Percentiles rank a stretch among this genome's conserved stretches.
These are phyloP conservation scores for Prunella vulgaris DNA, from an alignment of 257 asterid species.

Conservation along the genomic window DNA sequence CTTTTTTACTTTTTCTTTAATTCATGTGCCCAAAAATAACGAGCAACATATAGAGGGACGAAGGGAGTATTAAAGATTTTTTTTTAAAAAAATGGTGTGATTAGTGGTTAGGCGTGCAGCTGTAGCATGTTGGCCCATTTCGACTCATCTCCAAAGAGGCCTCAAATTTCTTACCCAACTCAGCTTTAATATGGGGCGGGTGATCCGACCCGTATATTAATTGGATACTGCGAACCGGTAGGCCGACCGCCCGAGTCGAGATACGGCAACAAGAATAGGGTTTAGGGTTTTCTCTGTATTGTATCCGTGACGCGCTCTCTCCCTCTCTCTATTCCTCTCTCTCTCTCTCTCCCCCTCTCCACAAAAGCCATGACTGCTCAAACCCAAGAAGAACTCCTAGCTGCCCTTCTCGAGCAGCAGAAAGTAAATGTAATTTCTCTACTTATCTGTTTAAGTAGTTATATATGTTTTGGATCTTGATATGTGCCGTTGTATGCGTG, in stretches of 20 bases:
- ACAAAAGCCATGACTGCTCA: slow-evolving; percentile 31
- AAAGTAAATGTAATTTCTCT: slow-evolving; percentile 19
- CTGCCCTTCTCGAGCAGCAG: slow-evolving; percentile 34
- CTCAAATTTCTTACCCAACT: neutral
- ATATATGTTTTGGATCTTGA: slow-evolving; percentile 2
- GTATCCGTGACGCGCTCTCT: neutral
- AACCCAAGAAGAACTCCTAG: slow-evolving; percentile 35
- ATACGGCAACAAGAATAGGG: neutral
- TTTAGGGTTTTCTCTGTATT: slow-evolving; percentile 19
- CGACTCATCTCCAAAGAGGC: neutral
- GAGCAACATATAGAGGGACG: no score
- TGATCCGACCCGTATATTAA: neutral
- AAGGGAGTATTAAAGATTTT: no score
- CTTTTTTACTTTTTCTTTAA: no score
- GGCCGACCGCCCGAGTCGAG: neutral
- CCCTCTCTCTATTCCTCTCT: neutral
- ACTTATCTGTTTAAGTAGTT: neutral
- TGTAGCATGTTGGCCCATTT: neutral
- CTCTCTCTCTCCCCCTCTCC: neutral
- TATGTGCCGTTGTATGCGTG: neutral
- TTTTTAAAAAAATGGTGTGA: no score
- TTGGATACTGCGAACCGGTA: neutral
- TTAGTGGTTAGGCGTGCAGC: no score
- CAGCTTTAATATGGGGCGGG: neutral
- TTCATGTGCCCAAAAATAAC: no score